Percentiles rank a stretch among this genome's conserved stretches.
Conservation (phyloP, 2,329 filamentous ascomycete genomes). For the Sphaerulina musiva region DNA sequence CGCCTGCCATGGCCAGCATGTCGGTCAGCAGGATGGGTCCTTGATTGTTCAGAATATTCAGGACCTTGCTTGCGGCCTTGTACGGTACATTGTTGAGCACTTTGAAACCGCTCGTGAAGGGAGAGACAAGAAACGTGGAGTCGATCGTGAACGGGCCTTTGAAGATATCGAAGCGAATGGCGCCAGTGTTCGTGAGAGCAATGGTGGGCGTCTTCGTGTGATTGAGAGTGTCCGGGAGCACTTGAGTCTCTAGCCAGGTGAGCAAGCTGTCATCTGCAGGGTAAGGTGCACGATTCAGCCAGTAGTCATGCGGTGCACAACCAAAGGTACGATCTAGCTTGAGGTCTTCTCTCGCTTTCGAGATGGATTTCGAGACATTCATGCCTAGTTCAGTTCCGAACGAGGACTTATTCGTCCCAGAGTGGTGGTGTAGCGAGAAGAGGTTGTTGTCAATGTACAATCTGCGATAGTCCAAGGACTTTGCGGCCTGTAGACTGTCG, state of each 20-base stretch:
- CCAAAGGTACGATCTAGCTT: constrained; percentile 68
- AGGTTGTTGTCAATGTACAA: constrained; percentile 94
- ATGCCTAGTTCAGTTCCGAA: constrained; percentile 72
- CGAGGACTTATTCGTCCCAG: constrained; percentile 60
- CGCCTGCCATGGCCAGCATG: constrained; percentile 19
- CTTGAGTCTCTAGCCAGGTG: constrained; percentile 67
- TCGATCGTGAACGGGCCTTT: constrained; percentile 85
- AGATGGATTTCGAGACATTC: constrained; percentile 64
- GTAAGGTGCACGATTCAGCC: constrained; percentile 74
- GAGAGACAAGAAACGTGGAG: constrained; percentile 76
- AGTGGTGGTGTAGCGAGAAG: constrained; percentile 75
- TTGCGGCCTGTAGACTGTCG: constrained; percentile 31
- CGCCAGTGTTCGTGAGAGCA: constrained; percentile 79
- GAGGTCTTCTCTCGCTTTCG: constrained; percentile 61
- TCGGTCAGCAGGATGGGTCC: constrained; percentile 43
- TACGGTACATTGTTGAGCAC: constrained; percentile 79
- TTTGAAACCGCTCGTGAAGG: constrained; percentile 73
- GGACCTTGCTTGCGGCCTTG: constrained; percentile 61
- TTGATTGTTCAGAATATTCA: constrained; percentile 53
- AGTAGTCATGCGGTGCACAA: constrained; percentile 74
- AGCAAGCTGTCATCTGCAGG: constrained; percentile 70
- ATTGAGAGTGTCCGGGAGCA: constrained; percentile 55
- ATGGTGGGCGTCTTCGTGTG: constrained; percentile 53
- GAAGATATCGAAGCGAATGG: constrained; percentile 92
- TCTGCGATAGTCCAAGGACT: constrained; percentile 57